A percentile compares a stretch with the other conserved stretches of the same genome.
These are phyloP conservation scores for Pyrenopolyporus hunteri DNA, from an alignment of 495 filamentous ascomycete species.

Conservation along the genomic window DNA sequence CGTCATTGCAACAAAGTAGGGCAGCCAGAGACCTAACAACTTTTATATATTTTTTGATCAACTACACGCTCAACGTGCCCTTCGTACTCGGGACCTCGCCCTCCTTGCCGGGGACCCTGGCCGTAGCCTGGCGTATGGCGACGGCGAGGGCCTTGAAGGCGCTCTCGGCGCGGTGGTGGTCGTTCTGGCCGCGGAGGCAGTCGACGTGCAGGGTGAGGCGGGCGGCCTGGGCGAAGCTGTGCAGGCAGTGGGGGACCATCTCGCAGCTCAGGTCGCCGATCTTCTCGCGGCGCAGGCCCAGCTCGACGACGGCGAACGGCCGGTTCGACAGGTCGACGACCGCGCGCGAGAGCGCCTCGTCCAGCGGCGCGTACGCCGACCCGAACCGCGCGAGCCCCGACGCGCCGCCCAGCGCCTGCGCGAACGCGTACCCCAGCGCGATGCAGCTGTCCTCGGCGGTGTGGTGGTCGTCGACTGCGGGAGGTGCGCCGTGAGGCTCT, in stretches of 20 bases:
- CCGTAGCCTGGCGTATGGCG: slow-evolving; percentile 77
- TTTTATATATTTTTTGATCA: background rate
- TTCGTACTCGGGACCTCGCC: slow-evolving; percentile 96
- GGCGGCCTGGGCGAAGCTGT: slow-evolving; percentile 90
- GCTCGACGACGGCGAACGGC: slow-evolving; percentile 79
- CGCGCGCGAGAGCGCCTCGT: slow-evolving; percentile 92
- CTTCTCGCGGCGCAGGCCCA: slow-evolving; percentile 86
- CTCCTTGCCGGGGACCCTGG: slow-evolving; percentile 73
- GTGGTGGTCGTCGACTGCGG: slow-evolving; percentile 96
- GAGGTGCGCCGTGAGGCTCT: background rate
- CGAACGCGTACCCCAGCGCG: slow-evolving; percentile 85
- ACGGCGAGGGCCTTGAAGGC: slow-evolving; percentile 96
- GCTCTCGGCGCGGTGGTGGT: slow-evolving; percentile 95
- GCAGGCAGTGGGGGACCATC: slow-evolving; percentile 96
- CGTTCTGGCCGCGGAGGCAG: slow-evolving; percentile 84
- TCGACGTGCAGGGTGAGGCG: slow-evolving; percentile 94
- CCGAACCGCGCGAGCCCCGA: slow-evolving; percentile 89
- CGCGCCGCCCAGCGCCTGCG: slow-evolving; percentile 72
- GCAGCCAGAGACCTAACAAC: background rate
- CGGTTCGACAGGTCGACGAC: slow-evolving; percentile 94
- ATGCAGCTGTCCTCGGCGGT: slow-evolving; percentile 96
- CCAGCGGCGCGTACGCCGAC: slow-evolving; percentile 85
- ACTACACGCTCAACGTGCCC: slow-evolving; percentile 70
- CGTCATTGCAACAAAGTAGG: too few relatives aligned
- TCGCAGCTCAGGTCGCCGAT: slow-evolving; percentile 91